Percentiles rank a stretch among this genome's conserved stretches.
phyloP scores from a whole-genome alignment of 805 yeast genomes.

The Ogataea sp. region DNA sequence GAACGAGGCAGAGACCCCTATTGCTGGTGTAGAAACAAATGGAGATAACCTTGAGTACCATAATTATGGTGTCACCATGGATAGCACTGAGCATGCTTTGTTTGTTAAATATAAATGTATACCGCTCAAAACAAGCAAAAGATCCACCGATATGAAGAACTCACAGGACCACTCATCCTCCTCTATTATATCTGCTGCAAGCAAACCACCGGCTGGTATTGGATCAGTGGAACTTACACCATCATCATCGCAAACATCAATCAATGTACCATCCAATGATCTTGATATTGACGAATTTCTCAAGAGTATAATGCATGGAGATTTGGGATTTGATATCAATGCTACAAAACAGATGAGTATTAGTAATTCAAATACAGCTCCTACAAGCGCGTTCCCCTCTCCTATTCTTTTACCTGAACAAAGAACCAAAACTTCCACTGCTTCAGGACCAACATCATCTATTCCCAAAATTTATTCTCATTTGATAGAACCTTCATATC shows the following conservation, averaged over 20 bases:
- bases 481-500: background rate
- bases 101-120: background rate
- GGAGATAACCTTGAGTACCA: background rate
- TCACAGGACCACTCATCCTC: too few relatives aligned
- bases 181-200: too few relatives aligned
- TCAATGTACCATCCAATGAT: background rate
- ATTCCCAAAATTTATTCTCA: background rate
- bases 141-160: too few relatives aligned
- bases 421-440: too few relatives aligned
- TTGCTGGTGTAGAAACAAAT: too few relatives aligned
- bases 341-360: too few relatives aligned
- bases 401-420: background rate
- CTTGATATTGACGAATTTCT: slow-evolving; percentile 1
- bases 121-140: background rate
- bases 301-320: background rate
- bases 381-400: background rate
- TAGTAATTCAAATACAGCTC: too few relatives aligned
- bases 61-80: background rate
- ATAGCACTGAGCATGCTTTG: background rate
- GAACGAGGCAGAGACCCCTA: too few relatives aligned
- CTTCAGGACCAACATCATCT: background rate
- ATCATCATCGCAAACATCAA: background rate
- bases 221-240: background rate
- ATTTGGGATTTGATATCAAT: background rate
- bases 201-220: background rate